phyloP scores from a whole-genome alignment of 2,329 filamentous ascomycete genomes.

The Zarea fungicola region DNA sequence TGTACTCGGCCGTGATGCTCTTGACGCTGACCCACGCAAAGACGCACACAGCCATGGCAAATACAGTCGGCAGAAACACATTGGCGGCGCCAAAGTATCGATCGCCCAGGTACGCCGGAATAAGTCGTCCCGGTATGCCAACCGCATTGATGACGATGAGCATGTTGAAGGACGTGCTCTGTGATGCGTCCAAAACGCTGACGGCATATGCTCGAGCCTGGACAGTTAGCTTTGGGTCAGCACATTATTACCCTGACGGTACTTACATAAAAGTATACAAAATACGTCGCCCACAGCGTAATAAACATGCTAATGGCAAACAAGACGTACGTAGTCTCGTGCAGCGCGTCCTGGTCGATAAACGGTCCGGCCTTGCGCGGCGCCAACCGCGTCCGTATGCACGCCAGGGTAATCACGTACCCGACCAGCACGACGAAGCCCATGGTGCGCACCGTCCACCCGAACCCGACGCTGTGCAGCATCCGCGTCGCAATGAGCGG shows the following conservation, averaged over 20 bases:
- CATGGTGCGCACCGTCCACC: conserved; percentile 58
- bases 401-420: conserved; percentile 32
- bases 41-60: conserved; percentile 41
- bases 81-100: conserved; percentile 50
- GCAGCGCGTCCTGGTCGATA: conserved; percentile 47
- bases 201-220: conserved; percentile 35
- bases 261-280: conserved; percentile 43
- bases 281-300: conserved; percentile 44
- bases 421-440: conserved; percentile 53
- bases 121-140: conserved; percentile 49
- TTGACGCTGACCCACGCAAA: conserved; percentile 50
- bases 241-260: background rate
- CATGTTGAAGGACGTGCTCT: conserved; percentile 49
- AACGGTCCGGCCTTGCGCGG: conserved; percentile 45
- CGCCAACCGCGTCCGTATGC: conserved; percentile 44
- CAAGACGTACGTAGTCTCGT: conserved; percentile 38
- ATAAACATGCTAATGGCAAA: conserved; percentile 32
- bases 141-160: conserved; percentile 56
- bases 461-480: conserved; percentile 55
- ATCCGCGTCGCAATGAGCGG: conserved; percentile 53
- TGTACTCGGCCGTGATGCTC: conserved; percentile 41
- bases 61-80: conserved; percentile 45
- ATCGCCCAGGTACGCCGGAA: conserved; percentile 53
- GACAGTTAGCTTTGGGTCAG: background rate
- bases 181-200: conserved; percentile 40